Percentiles rank a stretch among this genome's conserved stretches.
Conservation (phyloP, 176 grass and related monocot genomes). For the Oryza rufipogon region DNA sequence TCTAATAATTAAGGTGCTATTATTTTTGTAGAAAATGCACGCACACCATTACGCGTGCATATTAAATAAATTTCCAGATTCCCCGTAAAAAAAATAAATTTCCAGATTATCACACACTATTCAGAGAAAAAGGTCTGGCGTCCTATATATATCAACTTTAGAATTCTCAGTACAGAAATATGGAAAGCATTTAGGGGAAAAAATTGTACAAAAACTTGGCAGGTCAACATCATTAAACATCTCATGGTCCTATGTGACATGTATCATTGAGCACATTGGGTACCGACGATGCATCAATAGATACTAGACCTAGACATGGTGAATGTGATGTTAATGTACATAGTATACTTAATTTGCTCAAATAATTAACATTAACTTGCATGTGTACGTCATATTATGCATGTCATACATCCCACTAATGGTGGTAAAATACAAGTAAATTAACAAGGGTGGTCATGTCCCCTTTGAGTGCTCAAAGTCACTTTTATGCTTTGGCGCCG, state of each 20-base stretch:
- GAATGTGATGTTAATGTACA: neutral
- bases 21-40: no score
- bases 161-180: neutral
- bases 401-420: neutral
- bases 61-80: no score
- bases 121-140: no score
- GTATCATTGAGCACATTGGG: neutral
- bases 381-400: neutral
- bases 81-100: no score
- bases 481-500: conserved; percentile 26
- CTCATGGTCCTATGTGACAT: neutral
- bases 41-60: no score
- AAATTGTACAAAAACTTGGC: neutral
- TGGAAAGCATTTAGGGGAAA: neutral
- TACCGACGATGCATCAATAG: neutral
- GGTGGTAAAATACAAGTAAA: conserved; percentile 3
- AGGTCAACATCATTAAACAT: neutral
- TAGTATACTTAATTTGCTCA: neutral
- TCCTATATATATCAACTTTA: neutral
- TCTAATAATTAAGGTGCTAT: no score
- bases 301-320: neutral
- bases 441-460: neutral
- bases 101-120: no score
- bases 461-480: conserved; percentile 35
- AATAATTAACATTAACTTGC: neutral